A percentile compares a stretch with the other conserved stretches of the same genome.
These are phyloP conservation scores for Artomyces pyxidatus DNA, from an alignment of 768 basidiomycete genomes.

Conservation along the genomic window DNA sequence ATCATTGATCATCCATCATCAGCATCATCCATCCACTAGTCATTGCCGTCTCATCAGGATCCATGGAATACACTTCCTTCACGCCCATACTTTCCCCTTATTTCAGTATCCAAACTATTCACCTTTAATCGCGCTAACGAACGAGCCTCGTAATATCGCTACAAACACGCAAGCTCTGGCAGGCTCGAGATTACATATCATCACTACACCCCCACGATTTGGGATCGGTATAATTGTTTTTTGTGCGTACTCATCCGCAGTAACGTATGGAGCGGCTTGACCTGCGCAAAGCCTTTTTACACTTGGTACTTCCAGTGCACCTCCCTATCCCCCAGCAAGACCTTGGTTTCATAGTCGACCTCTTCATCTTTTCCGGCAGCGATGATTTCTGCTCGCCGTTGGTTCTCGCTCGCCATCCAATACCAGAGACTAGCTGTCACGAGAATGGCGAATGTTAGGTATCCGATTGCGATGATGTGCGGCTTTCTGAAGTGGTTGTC, in stretches of 20 bases:
- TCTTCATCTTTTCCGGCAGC: slow-evolving; percentile 9
- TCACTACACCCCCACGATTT: too few relatives aligned
- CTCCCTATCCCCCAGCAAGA: slow-evolving; percentile 24
- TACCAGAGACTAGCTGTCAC: slow-evolving; percentile 37
- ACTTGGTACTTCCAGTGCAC: slow-evolving; percentile 12
- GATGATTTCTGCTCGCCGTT: slow-evolving; percentile 28
- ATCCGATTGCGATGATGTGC: slow-evolving; percentile 54
- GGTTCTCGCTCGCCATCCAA: slow-evolving; percentile 45
- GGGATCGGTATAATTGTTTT: background rate
- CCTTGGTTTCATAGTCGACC: slow-evolving; percentile 16
- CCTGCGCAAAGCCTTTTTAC: background rate
- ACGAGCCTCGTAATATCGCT: too few relatives aligned
- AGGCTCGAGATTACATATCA: too few relatives aligned
- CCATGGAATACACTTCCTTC: too few relatives aligned
- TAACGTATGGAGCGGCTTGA: background rate
- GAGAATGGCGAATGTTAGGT: slow-evolving; percentile 39
- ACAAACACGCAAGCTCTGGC: too few relatives aligned
- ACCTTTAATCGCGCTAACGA: too few relatives aligned
- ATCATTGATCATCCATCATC: too few relatives aligned
- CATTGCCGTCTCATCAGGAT: too few relatives aligned
- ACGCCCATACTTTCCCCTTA: too few relatives aligned
- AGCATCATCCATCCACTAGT: too few relatives aligned
- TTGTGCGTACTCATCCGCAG: background rate
- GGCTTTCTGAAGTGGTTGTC: slow-evolving; percentile 43
- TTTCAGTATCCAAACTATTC: too few relatives aligned